phyloP scores from a whole-genome alignment of 306 rosid species.

The Cucurbita argyrosperma region DNA sequence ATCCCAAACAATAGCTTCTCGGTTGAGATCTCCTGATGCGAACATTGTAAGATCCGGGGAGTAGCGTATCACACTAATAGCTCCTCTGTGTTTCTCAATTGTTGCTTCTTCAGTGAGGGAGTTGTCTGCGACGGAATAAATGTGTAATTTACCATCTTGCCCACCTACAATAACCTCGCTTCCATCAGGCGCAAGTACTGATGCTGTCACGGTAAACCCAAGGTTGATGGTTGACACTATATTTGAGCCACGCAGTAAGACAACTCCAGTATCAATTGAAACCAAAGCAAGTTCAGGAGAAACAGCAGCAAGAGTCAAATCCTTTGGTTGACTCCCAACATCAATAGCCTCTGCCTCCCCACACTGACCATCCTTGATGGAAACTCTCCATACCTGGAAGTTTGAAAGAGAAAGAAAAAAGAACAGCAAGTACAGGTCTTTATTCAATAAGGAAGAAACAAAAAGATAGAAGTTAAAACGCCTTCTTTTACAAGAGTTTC shows the following conservation, averaged over 20 bases:
- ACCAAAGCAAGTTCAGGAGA: conserved; percentile 77
- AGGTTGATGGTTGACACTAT: conserved; percentile 65
- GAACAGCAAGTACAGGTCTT: not conserved
- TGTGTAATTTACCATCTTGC: conserved; percentile 76
- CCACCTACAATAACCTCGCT: conserved; percentile 90
- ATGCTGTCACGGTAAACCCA: conserved; percentile 77
- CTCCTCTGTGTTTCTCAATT: conserved; percentile 89
- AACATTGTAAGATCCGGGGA: conserved; percentile 89
- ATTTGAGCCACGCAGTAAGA: conserved; percentile 59
- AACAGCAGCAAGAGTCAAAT: conserved; percentile 62
- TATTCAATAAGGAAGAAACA: conserved; percentile 3
- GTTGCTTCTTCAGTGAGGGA: conserved; percentile 67
- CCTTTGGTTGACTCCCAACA: conserved; percentile 88
- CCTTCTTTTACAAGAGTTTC: not conserved
- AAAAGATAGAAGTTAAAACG: not conserved
- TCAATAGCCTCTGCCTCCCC: conserved; percentile 76
- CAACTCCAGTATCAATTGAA: conserved; percentile 72
- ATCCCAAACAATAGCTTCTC: conserved; percentile 93
- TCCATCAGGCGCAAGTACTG: conserved; percentile 78
- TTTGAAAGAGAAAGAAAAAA: not conserved
- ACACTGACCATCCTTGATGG: conserved; percentile 48
- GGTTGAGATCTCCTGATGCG: conserved; percentile 92
- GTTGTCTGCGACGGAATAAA: conserved; percentile 57
- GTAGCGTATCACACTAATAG: conserved; percentile 66
- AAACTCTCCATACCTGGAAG: conserved; percentile 60